Base-by-base conservation (phyloP, 2,329 filamentous ascomycete genomes). In the Colletotrichum nymphaeae region DNA sequence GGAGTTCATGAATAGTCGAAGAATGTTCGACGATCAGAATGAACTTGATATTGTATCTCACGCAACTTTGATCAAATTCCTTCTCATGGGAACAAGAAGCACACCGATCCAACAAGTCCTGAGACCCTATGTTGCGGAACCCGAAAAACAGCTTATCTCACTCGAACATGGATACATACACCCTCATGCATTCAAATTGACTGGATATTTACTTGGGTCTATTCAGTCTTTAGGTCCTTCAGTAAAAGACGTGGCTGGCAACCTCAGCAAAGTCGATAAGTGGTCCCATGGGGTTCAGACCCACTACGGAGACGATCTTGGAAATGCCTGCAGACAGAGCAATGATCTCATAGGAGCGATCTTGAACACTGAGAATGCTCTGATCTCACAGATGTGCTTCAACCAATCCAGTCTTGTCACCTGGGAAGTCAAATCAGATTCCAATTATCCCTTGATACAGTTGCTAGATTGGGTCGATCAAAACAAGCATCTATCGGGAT, bases 1-100 rank as follows among this genome's bases (percentile, higher is more conserved):
- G 68, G 53, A 75, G 28, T 80, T 78, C 63, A 69, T 77, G 49
- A 78, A 77, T 62, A 1, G 12, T 2, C 24, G 49, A 24, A 9
- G 7, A 1, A 24, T 63, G 16, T 55, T 75, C 14, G 49, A 26
- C 12, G 11, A n/a, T 7, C 1, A 32, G 1, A 30, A 11, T 6
- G 19, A 46, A 28, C 12, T 6, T 26, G 5, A 46, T 5, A 9
- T 66, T 30, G 2, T 66, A n/a, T 8, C 11, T 6, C n/a, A n/a
- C 42, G 42, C 16, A 19, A 46, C 1, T 19, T 46, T 46, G 42
- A 2, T 46, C 6, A 46, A 46, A 19, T 46, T 46, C 16, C 42
- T 46, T 46, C 42, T 46, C 42, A 46, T 46, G 42, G n/a, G 22
- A 16, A 37, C 30, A 30, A 5, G 7, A 24, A 37, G 19, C 11